phyloP scores from a whole-genome alignment of 768 basidiomycete genomes.

The Leccinum subtestaceum region DNA sequence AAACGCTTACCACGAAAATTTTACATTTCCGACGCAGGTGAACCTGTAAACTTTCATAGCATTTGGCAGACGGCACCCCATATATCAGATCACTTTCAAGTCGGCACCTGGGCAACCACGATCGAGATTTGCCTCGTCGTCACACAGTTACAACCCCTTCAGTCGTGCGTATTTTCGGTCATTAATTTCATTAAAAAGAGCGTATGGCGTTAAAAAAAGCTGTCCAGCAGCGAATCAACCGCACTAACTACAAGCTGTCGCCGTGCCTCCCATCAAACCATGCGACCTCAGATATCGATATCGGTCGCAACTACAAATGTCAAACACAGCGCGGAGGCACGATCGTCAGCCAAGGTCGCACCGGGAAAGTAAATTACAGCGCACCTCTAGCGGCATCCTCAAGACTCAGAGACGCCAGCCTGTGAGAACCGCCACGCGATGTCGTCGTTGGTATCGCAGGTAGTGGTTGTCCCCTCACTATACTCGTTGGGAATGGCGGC shows the following conservation, averaged over 20 bases:
- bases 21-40: neutral
- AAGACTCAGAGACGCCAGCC: conserved; percentile 19
- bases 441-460: conserved; percentile 15
- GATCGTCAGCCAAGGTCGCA: neutral
- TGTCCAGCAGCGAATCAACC: conserved; percentile 16
- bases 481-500: conserved; percentile 26
- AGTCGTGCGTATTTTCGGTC: neutral
- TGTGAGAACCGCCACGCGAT: conserved; percentile 20
- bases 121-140: neutral
- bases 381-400: conserved; percentile 3
- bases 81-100: neutral
- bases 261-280: conserved; percentile 5
- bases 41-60: neutral
- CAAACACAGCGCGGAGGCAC: neutral
- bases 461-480: conserved; percentile 17
- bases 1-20: too few relatives aligned
- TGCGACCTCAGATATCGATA: neutral
- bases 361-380: neutral
- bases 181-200: conserved; percentile 10
- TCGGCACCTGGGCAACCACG: neutral
- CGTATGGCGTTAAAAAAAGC: conserved; percentile 1
- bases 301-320: neutral
- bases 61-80: neutral
- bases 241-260: conserved; percentile 9
- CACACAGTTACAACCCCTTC: neutral